These are phyloP conservation scores for Annona cherimola DNA, from an alignment of 164 flowering plant genomes.

Conservation along the genomic window DNA sequence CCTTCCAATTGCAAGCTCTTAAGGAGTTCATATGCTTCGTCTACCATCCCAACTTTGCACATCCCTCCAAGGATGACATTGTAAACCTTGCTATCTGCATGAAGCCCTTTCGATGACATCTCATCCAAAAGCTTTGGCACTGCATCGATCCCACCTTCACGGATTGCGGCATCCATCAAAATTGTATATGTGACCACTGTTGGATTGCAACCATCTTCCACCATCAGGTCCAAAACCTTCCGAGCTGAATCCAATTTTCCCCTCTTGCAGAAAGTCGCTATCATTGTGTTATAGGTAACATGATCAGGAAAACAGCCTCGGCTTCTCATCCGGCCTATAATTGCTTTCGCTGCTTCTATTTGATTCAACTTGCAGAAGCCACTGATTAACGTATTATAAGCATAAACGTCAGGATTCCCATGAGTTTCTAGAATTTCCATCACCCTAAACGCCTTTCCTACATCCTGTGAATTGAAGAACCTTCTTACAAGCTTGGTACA, in stretches of 20 bases:
- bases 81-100: constrained; percentile 62
- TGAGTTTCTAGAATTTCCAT: constrained; percentile 58
- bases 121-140: constrained; percentile 67
- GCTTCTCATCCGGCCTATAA: constrained; percentile 45
- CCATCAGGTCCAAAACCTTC: constrained; percentile 49
- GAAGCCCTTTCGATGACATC: constrained; percentile 53
- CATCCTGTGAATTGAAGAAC: constrained; percentile 39
- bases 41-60: constrained; percentile 65
- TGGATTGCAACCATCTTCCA: constrained; percentile 53
- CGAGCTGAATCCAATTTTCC: constrained; percentile 56
- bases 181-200: constrained; percentile 73
- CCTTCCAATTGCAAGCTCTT: constrained; percentile 38
- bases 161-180: constrained; percentile 62
- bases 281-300: constrained; percentile 76
- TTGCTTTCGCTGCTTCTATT: constrained; percentile 40
- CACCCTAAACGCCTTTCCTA: constrained; percentile 51
- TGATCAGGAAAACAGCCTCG: constrained; percentile 56
- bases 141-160: constrained; percentile 41
- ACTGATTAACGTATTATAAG: constrained; percentile 65
- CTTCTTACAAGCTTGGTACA: constrained; percentile 82
- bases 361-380: constrained; percentile 64
- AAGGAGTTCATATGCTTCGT: constrained; percentile 52
- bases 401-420: constrained; percentile 64
- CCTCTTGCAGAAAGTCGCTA: constrained; percentile 67
- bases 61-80: constrained; percentile 69